A percentile compares a stretch with the other conserved stretches of the same genome.
Evolutionary conservation across 768 basidiomycete species (phyloP).

Genomic region (Psilocybe tampanensis): DNA sequence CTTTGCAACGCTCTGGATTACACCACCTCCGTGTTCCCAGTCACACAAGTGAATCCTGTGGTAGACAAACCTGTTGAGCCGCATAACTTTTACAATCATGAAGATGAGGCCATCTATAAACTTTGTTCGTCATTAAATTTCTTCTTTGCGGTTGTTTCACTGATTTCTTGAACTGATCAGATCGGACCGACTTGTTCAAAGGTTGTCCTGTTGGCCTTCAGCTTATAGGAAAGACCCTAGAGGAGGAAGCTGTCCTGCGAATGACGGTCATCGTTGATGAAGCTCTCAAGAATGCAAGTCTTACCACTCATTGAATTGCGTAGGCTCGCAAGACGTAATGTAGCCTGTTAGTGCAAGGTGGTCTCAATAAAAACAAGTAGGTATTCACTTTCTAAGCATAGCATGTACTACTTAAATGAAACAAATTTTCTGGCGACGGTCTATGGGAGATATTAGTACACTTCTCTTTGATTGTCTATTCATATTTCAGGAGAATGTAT

Average conservation of each 20-base stretch:
- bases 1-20: slow-evolving; percentile 72
- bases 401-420: not conserved
- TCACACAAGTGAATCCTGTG: slow-evolving; percentile 57
- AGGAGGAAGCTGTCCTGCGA: slow-evolving; percentile 72
- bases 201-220: slow-evolving; percentile 67
- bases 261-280: slow-evolving; percentile 68
- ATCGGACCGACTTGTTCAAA: slow-evolving; percentile 54
- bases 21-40: slow-evolving; percentile 60
- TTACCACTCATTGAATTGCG: not conserved
- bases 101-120: slow-evolving; percentile 54
- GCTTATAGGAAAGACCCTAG: slow-evolving; percentile 63
- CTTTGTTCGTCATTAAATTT: slow-evolving; percentile 45
- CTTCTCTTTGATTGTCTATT: not conserved
- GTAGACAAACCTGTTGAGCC: slow-evolving; percentile 50
- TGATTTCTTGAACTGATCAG: slow-evolving; percentile 31
- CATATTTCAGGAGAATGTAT: not conserved
- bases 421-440: no score
- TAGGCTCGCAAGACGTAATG: not conserved
- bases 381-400: not conserved
- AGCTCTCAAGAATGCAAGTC: slow-evolving; percentile 40
- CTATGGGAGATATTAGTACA: slow-evolving; percentile 4
- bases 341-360: not conserved
- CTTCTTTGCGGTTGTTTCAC: not conserved
- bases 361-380: no score
- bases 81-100: slow-evolving; percentile 51